Evolutionary conservation across 1,284 basidiomycete species (phyloP), one percentile per base, ranked within the genome.

Genomic region (Ustilago loliicola): DNA sequence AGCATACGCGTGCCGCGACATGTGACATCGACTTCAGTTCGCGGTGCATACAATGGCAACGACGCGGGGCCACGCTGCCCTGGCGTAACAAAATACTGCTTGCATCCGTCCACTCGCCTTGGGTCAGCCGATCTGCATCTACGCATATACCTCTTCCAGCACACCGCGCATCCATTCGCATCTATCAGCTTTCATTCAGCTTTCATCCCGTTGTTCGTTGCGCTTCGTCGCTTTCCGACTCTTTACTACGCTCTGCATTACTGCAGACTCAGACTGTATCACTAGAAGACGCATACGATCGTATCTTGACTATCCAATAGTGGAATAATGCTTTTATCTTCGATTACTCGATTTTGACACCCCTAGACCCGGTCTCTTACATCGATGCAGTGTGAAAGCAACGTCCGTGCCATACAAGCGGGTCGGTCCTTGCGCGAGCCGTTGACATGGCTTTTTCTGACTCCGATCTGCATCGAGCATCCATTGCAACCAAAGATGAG

Each of bases 221-320:
- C 21, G 9, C 47, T 23, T 40, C 27, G 15, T 21, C 23, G 47
- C 13, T 32, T 57, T 30, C 38, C 30, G 38, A 17, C 21, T 45
- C 53, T 15, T 25, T 40, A 21, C 19, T 15, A 40, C 8, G 19
- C 34, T 32, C 34, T 42, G 34, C 42, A 34, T 50, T 32, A 32
- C 60, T 42, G 25, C 29, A 54, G 50, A 59, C 54, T 25, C 56
- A 60, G 57, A 68, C 71, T 73, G 71, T 73, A 73, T 73, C 54
- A 73, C 42, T 73, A 59, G 36, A 52, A 67, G 52, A 55, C 54
- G 50, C 71, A 51, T 36, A 63, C 38, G 29, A 61, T 38, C 13
- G 5, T 21, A 30, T 17, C 25, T 53, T 25, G 21, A 9, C 13
- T 38, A 50, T 19, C 15, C 15, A 40, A 42, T 40, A 47, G 25